Evolutionary conservation across 2,329 filamentous ascomycete species (phyloP).

Genomic region (Verticillium tricorpus): DNA sequence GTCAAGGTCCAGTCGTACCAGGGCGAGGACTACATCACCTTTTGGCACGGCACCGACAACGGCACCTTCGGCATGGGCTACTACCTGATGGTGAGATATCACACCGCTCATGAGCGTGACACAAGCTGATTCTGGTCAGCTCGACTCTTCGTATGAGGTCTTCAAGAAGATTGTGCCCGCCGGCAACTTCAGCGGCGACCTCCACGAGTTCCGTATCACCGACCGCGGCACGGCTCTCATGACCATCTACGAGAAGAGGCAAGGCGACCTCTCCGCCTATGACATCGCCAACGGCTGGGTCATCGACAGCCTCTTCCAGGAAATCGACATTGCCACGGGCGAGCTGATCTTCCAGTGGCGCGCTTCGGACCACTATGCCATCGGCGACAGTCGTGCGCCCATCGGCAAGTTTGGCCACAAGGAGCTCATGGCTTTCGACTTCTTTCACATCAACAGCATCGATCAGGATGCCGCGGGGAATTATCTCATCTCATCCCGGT

Average conservation of each 20-base stretch:
- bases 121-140: background rate
- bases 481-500: constrained; percentile 50
- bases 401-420: constrained; percentile 18
- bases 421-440: constrained; percentile 40
- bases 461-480: constrained; percentile 45
- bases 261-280: constrained; percentile 28
- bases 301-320: constrained; percentile 32
- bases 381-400: constrained; percentile 4
- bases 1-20: constrained; percentile 16
- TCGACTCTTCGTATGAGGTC: background rate
- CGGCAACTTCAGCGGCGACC: constrained; percentile 21
- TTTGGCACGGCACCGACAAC: constrained; percentile 36
- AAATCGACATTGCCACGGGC: constrained; percentile 34
- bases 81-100: constrained; percentile 37
- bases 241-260: constrained; percentile 28
- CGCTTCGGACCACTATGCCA: constrained; percentile 25
- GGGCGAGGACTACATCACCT: constrained; percentile 13
- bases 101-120: background rate
- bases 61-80: constrained; percentile 40
- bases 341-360: constrained; percentile 36
- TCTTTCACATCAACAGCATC: constrained; percentile 53
- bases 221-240: constrained; percentile 29
- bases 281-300: constrained; percentile 17
- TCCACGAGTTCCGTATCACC: constrained; percentile 34
- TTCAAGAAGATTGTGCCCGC: background rate